A percentile compares a stretch with the other conserved stretches of the same genome.
Evolutionary conservation across 2,329 filamentous ascomycete genomes (phyloP).

Genomic region (Epichloe aotearoae): DNA sequence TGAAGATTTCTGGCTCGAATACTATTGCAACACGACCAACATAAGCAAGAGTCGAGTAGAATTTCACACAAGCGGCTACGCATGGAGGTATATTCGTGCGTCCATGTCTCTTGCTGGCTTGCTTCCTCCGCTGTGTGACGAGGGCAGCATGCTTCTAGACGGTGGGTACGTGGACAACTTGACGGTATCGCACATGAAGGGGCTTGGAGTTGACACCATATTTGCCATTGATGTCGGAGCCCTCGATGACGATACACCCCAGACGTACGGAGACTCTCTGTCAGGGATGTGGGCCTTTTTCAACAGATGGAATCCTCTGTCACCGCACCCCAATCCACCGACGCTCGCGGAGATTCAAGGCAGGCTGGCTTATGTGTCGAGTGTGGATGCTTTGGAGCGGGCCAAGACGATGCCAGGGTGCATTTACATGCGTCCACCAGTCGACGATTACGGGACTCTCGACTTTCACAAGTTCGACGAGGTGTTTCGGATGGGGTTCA

Average conservation of each 20-base stretch:
- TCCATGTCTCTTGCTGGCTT: constrained; percentile 94
- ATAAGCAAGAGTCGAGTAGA: constrained; percentile 88
- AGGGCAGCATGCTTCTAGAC: constrained; percentile 91
- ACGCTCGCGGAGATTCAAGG: constrained; percentile 94
- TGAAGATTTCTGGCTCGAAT: constrained; percentile 97
- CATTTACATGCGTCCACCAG: constrained; percentile 90
- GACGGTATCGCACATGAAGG: constrained; percentile 95
- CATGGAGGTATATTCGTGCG: constrained; percentile 91
- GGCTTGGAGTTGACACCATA: constrained; percentile 80
- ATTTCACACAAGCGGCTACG: constrained; percentile 91
- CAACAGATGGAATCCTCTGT: constrained; percentile 97
- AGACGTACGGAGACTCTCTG: constrained; percentile 84
- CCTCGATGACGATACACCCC: constrained; percentile 81
- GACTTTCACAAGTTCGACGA: constrained; percentile 98
- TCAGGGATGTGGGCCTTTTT: constrained; percentile 90
- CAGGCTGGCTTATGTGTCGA: constrained; percentile 85
- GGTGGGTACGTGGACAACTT: constrained; percentile 96
- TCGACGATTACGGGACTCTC: constrained; percentile 84
- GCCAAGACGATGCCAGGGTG: constrained; percentile 87
- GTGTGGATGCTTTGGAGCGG: constrained; percentile 83
- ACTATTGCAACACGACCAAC: constrained; percentile 98
- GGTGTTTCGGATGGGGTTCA: constrained; percentile 81
- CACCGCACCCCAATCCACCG: constrained; percentile 75
- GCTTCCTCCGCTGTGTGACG: constrained; percentile 86
- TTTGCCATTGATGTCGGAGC: constrained; percentile 93